Percentiles rank a stretch among this genome's conserved stretches.
Conservation (phyloP, 2,329 filamentous ascomycete species). For the Verruconis gallopava region DNA sequence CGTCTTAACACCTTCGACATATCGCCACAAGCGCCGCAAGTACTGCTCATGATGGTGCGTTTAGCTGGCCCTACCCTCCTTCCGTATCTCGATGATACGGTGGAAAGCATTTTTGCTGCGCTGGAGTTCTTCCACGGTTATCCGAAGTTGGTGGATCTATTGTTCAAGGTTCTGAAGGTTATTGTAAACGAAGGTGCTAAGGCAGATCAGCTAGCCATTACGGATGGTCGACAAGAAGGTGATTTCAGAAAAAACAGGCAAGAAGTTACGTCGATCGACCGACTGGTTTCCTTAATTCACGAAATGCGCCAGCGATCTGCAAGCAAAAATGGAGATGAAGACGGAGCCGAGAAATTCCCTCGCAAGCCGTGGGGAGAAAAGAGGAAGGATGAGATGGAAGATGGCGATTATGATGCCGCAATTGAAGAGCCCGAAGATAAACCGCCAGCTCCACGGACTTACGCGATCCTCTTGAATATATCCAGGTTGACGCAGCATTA, state of each 20-base stretch:
- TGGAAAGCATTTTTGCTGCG: constrained; percentile 81
- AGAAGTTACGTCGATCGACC: constrained; percentile 14
- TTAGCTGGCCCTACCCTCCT: constrained; percentile 71
- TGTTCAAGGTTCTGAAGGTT: constrained; percentile 72
- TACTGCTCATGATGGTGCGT: constrained; percentile 86
- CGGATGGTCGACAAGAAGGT: constrained; percentile 15
- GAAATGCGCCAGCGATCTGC: constrained; percentile 17
- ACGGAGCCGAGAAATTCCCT: constrained; percentile 16
- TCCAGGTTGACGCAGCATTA: constrained; percentile 79
- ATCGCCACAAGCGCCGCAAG: constrained; percentile 79
- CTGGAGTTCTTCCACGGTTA: constrained; percentile 96
- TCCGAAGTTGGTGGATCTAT: constrained; percentile 64
- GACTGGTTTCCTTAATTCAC: constrained; percentile 22
- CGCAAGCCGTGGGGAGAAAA: constrained; percentile 22
- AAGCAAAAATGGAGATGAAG: constrained; percentile 4
- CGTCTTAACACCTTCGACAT: constrained; percentile 87
- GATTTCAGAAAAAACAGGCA: not conserved
- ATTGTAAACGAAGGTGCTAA: constrained; percentile 72
- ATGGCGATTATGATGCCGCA: constrained; percentile 23
- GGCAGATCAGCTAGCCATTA: constrained; percentile 35
- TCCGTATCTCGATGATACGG: constrained; percentile 81
- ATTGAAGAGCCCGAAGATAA: constrained; percentile 29
- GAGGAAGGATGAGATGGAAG: constrained; percentile 15
- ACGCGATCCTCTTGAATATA: constrained; percentile 69
- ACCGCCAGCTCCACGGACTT: constrained; percentile 61